Base-by-base conservation (phyloP, 2,329 filamentous ascomycete genomes). In the Penicillium sp. region DNA sequence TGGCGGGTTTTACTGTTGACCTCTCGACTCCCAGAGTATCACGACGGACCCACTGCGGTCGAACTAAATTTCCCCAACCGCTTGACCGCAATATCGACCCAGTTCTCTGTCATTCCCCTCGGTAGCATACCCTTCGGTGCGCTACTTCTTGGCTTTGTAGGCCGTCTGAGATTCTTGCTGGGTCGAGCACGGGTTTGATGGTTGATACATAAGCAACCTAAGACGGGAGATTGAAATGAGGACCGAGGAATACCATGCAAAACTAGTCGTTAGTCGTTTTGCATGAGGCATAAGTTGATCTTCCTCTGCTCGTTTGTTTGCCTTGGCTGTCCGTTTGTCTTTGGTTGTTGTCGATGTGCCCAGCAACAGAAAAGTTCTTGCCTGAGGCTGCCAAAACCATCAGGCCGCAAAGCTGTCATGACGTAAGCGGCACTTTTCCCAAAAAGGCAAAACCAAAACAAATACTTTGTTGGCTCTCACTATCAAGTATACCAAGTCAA, bases 361-460 rank as follows among this genome's bases (percentile, higher is more conserved):
- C 19, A 38, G 22, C 51, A 28, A 58, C 50, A 44, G 38, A n/a
- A 8, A 49, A 10, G 45, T n/a, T 17, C 4, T 35, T 60, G 65
- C 65, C 63, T 67, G 44, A 67, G 63, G 61, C 60, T 17, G 24
- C 42, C 13, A 40, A 54, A 35, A 4, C n/a, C 4, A 24, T 49
- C 40, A 49, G 57, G 42, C 51, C 2, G 35, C 53, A 28, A 53
- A 24, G 35, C 7, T 3, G 51, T 17, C 35, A 24, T 57, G 57
- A 61, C 22, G 26, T 65, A 63, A 65, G 22, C 47, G 9, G 28
- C 30, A 33, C 47, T 53, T 53, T 50, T 54, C 64, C 38, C n/a
- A 35, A 71, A 72, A 58, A 2, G 65, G 73, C 38, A 73, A 75
- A 73, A 71, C 38, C 66, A 73, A 70, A 76, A 75, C 72, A 75